Evolutionary conservation across 306 rosid species (phyloP), one percentile per base, ranked within the genome.

Genomic region (Acmispon strigosus): DNA sequence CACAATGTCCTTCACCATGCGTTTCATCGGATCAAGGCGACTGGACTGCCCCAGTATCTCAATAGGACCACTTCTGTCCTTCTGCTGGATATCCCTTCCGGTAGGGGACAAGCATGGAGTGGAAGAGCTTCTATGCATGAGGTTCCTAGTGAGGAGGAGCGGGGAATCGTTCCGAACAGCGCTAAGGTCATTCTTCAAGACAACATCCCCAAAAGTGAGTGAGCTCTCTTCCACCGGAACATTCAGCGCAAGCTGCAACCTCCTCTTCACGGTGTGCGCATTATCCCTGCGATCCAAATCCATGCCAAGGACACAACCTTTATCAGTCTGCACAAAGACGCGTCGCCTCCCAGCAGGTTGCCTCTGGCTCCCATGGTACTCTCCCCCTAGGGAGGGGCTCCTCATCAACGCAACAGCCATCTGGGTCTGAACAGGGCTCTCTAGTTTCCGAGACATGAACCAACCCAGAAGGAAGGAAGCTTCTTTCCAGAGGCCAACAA

Each of bases 211-310:
- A 78, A 87, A 94, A 22, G 96, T 86, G 67, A 94, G 77, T 3
- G 95, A 90, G 73, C 97, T 91, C 84, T 89, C 96, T 51, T 94
- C 99, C 1, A 86, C 84, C 2, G 99, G 88, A n/a, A 94, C 89
- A 74, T 91, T 87, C 5, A 94, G 92, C 2, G 96, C 97, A 70
- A 94, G 68, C 86, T 94, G 99, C 78, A 94, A 55, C 81, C 96
- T 91, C 81, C 96, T 89, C 84, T 94, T 94, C 66, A 94, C 99
- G 1, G 99, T 94, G 78, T 94, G 99, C 5, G 78, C 99, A 89
- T 84, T 91, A 78, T 94, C 99, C 15, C 87, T 32, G 0, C 97
- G 96, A 59, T 91, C 96, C 47, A 94, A 79, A 0, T 94, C 99
- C 99, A 94, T 91, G 10, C 95, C 96, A 53, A 94, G 50, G 12